phyloP scores from a whole-genome alignment of 2,329 filamentous ascomycete genomes.

The Sclerotinia subarctica region DNA sequence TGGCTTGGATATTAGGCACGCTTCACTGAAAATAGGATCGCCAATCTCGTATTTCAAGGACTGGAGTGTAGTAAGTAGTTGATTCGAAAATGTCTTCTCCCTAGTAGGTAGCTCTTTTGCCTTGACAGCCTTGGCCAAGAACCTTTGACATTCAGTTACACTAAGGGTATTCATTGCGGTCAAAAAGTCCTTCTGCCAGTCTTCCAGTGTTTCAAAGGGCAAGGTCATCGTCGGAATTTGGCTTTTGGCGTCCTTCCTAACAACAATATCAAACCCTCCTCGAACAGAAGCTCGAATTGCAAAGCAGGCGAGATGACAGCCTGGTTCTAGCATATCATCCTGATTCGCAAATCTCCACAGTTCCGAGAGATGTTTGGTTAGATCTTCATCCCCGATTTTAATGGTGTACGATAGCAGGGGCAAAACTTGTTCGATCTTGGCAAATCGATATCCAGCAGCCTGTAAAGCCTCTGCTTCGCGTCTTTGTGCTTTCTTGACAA shows the following conservation, averaged over 20 bases:
- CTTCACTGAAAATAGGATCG: conserved; percentile 46
- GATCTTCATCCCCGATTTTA: conserved; percentile 64
- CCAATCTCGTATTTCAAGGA: conserved; percentile 43
- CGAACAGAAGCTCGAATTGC: conserved; percentile 51
- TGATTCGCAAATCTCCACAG: conserved; percentile 59
- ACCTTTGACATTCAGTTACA: conserved; percentile 42
- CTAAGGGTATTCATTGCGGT: conserved; percentile 45
- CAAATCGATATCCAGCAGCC: conserved; percentile 75
- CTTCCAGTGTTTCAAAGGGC: conserved; percentile 50
- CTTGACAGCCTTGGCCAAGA: conserved; percentile 37
- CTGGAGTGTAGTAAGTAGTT: conserved; percentile 46
- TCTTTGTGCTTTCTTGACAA: conserved; percentile 62
- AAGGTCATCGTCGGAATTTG: conserved; percentile 59
- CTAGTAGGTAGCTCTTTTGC: conserved; percentile 40
- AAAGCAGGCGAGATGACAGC: conserved; percentile 58
- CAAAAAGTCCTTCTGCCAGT: conserved; percentile 56
- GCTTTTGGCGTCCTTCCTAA: conserved; percentile 46
- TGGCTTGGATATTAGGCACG: conserved; percentile 44
- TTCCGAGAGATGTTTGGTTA: conserved; percentile 58
- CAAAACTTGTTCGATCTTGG: conserved; percentile 63
- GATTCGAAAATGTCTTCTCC: conserved; percentile 46
- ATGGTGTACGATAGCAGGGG: conserved; percentile 68
- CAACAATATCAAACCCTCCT: conserved; percentile 41
- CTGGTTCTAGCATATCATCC: conserved; percentile 48
- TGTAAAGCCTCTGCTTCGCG: conserved; percentile 63